Base-by-base conservation (phyloP, 2,329 filamentous ascomycete genomes). In the Trichoderma aggressivum region DNA sequence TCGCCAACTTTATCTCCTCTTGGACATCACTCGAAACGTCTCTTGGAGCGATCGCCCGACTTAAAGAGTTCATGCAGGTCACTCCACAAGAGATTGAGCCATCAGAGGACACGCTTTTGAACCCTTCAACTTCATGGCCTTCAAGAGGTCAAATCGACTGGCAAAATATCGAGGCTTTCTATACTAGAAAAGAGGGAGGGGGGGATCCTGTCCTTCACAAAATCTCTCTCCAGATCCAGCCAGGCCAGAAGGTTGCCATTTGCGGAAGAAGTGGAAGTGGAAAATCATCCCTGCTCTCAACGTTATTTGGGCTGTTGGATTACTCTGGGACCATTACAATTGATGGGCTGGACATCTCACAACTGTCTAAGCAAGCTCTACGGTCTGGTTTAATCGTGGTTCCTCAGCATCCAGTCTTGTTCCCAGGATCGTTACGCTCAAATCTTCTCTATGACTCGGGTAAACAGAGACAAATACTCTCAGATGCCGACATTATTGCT, bases 361-460 rank as follows among this genome's bases (percentile, higher is more conserved):
- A 72, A 1, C 76, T 88, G 16, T 74, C 83, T 56, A 81, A 83
- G 4, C 30, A 77, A 2, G 73, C 76, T 0, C 77, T 88, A 0
- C 83, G 86, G 5, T 76, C 81, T 24, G 81, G 80, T 7, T 76
- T 88, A 53, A 84, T 85, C 59, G 82, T 83, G 18, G 75, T 88
- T 1, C 83, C 86, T 0, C 86, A 88, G 75, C 85, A 88, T 10
- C 76, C 84, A 0, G 81, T 85, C 14, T 10, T 34, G 5, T 11
- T 84, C 87, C 74, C 76, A 87, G 3, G 81, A 81, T 1, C 82
- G 80, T 32, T 81, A 79, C 2, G 79, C 83, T 63, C 77, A 76
- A 55, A 34, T 32, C 30, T 55, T 2, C 18, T 50, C 6, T 32
- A 43, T 12, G 18, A 14, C 21, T 11, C 14, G 8, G 24, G 28